Conservation (phyloP, 192 early-diverging fungal genomes). For the Funneliformis mosseae region DNA sequence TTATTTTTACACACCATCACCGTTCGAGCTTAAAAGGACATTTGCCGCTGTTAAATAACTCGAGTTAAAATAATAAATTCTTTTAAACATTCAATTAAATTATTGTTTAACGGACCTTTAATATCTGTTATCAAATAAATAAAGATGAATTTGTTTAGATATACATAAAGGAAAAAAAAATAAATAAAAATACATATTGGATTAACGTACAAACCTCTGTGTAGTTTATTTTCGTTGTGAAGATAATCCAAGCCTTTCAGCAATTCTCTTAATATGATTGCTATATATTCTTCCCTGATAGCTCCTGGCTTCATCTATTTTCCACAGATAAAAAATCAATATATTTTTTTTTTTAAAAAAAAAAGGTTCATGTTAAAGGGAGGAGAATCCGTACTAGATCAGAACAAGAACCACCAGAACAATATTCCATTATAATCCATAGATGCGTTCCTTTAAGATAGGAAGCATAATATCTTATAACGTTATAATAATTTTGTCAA, state of each 20-base stretch:
- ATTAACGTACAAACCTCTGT: constrained; percentile 60
- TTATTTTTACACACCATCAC: constrained; percentile 48
- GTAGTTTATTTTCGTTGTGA: constrained; percentile 86
- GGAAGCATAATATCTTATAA: constrained; percentile 90
- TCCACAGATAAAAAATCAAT: neutral
- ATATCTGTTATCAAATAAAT: constrained; percentile 65
- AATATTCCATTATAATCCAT: constrained; percentile 99
- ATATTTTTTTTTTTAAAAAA: neutral
- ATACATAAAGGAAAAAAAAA: neutral
- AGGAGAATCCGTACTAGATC: constrained; percentile 69
- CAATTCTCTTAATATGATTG: constrained; percentile 88
- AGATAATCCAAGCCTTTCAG: constrained; percentile 91
- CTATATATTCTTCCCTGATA: constrained; percentile 88
- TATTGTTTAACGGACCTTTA: constrained; percentile 61
- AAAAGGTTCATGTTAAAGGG: neutral
- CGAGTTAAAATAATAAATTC: neutral
- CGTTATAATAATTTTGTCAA: constrained; percentile 35
- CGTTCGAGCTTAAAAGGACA: constrained; percentile 71
- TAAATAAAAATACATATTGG: neutral
- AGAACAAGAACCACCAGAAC: constrained; percentile 90
- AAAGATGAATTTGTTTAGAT: neutral
- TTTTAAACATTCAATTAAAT: neutral
- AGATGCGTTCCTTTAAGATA: constrained; percentile 86
- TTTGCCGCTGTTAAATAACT: constrained; percentile 68
- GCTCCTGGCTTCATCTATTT: constrained; percentile 85